Conservation (phyloP, 2,329 filamentous ascomycete species). For the Aureobasidium sp. region DNA sequence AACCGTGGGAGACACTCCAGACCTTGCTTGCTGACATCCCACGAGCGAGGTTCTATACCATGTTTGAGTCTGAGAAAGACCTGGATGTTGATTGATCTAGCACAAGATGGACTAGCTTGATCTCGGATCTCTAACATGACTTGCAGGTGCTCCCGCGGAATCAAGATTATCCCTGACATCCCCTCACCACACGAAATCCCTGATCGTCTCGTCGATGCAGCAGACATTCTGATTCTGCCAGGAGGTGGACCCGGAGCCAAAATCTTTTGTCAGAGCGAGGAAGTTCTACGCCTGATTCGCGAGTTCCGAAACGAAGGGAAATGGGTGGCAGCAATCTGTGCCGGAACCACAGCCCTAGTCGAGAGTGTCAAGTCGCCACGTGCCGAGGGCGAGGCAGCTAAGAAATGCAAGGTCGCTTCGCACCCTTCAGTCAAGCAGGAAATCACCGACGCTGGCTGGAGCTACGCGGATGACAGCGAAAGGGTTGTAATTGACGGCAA, state of each 20-base stretch:
- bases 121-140: background rate
- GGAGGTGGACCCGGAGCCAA: conserved; percentile 30
- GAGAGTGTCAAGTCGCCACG: conserved; percentile 15
- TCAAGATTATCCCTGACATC: conserved; percentile 28
- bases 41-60: too few relatives aligned
- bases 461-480: conserved; percentile 28
- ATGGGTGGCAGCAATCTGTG: conserved; percentile 29
- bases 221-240: conserved; percentile 29
- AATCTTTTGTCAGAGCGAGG: conserved; percentile 21
- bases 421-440: conserved; percentile 30
- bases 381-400: conserved; percentile 11
- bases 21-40: background rate
- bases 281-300: conserved; percentile 24
- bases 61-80: background rate
- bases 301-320: conserved; percentile 24
- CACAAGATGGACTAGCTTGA: background rate
- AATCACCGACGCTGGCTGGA: conserved; percentile 24
- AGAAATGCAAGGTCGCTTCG: conserved; percentile 22
- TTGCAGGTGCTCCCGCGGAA: conserved; percentile 27
- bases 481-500: conserved; percentile 25
- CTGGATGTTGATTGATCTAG: background rate
- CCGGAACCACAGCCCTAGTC: conserved; percentile 30
- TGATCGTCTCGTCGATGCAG: conserved; percentile 15
- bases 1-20: too few relatives aligned
- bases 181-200: conserved; percentile 16